Base-by-base conservation (phyloP, 2,329 filamentous ascomycete genomes). In the Ophiostoma sp. region DNA sequence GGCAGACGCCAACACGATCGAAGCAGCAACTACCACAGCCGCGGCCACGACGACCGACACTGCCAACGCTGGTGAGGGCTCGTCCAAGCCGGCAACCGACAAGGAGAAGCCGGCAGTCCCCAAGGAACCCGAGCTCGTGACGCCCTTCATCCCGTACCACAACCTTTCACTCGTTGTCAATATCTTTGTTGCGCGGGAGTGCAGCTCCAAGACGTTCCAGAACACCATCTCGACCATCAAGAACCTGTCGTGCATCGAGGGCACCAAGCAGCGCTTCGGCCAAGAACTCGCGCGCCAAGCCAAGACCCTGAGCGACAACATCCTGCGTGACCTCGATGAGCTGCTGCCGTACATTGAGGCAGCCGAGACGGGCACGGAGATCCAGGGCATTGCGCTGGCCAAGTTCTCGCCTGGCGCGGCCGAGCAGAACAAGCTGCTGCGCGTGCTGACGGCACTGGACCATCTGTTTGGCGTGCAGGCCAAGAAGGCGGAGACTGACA, bases 201-300 rank as follows among this genome's bases (percentile, higher is more conserved):
- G 96, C 83, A 97, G 94, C 79, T 95, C 93, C 76, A 98, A 97
- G 85, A 98, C 96, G 0, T 99, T 99, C 87, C 93, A 96, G 80
- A 97, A 98, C 82, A 98, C 96, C 0, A 88, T 99, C 71, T 96
- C 95, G 19, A 97, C 97, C n/a, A 97, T 99, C 85, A 98, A 97
- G 84, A 98, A 98, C 79, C 87, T 99, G 59, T 98, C 95, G 5
- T 91, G 93, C 52, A 96, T 99, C n/a, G 94, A 92, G 19, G 94
- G 92, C 15, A 94, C 95, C 22, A 96, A 97, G 82, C 89, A 92
- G 71, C 87, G 94, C 12, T 98, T 99, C 80, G 96, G 96, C n/a
- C 91, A 93, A 77, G 95, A 99, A 82, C 87, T 99, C 69, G 93
- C 97, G 74, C 88, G 89, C 68, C 95, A 98, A 82, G 95, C 96